These are phyloP conservation scores for Citeromyces nyonsensis DNA, from an alignment of 805 yeast genomes.

Conservation along the genomic window DNA sequence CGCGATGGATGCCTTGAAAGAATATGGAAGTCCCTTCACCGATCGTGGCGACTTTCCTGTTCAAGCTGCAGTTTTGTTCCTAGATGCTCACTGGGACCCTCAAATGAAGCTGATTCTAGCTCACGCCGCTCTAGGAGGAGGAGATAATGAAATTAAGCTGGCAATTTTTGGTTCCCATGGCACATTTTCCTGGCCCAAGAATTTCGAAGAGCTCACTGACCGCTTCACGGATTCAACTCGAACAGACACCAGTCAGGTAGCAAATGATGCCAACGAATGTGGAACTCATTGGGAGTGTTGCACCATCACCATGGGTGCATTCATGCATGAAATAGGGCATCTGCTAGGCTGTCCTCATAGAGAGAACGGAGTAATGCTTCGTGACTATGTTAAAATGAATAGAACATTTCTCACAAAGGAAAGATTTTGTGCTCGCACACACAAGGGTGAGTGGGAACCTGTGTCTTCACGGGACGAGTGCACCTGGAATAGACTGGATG, in stretches of 20 bases:
- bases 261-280: conserved; percentile 77
- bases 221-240: conserved; percentile 60
- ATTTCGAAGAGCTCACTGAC: conserved; percentile 52
- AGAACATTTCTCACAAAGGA: conserved; percentile 73
- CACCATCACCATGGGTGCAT: conserved; percentile 81
- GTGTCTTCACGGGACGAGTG: conserved; percentile 51
- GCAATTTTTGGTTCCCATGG: conserved; percentile 95
- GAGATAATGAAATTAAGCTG: conserved; percentile 46
- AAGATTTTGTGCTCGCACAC: conserved; percentile 34
- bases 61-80: conserved; percentile 73
- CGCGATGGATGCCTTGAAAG: conserved; percentile 58
- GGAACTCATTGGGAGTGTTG: conserved; percentile 85
- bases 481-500: conserved; percentile 77
- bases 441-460: conserved; percentile 29
- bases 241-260: conserved; percentile 55
- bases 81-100: conserved; percentile 79
- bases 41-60: conserved; percentile 26
- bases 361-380: conserved; percentile 75
- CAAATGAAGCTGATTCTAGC: conserved; percentile 43
- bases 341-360: conserved; percentile 86
- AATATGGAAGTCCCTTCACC: conserved; percentile 38
- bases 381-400: conserved; percentile 72
- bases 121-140: conserved; percentile 95
- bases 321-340: conserved; percentile 93
- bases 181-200: conserved; percentile 83